Conservation (phyloP, 176 grass and related monocot species). For the Eragrostis nindensis region DNA sequence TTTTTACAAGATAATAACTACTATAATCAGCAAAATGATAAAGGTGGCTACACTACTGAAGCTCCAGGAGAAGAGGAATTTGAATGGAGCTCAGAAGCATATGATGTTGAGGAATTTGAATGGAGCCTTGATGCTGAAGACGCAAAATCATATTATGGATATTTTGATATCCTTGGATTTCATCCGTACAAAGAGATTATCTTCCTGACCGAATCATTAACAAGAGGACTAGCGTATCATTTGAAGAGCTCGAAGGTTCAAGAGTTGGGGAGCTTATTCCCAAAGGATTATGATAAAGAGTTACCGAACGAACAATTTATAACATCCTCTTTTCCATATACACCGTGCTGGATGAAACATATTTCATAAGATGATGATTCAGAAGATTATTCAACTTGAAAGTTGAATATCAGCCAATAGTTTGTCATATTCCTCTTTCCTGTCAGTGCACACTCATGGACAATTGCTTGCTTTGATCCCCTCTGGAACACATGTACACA, state of each 20-base stretch:
- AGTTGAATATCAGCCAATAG: no score
- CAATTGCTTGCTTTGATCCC: no score
- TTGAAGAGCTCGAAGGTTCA: not conserved
- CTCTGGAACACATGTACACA: no score
- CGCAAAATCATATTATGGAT: no score
- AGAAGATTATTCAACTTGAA: no score
- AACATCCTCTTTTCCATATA: not conserved
- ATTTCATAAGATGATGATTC: not conserved
- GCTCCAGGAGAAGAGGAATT: no score
- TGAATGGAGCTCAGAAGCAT: no score
- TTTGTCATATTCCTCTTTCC: no score
- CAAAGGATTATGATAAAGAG: not conserved
- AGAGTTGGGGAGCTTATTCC: not conserved
- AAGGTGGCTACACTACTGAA: no score
- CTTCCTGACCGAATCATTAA: not conserved
- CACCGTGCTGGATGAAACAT: slow-evolving; percentile 9
- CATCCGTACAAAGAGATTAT: slow-evolving; percentile 21
- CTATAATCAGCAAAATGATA: no score
- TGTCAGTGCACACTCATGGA: no score
- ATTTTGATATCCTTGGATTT: not conserved
- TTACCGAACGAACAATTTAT: not conserved
- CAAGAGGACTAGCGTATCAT: not conserved
- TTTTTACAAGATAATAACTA: not conserved
- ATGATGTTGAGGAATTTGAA: not conserved
- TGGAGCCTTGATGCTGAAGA: not conserved